Conservation (phyloP, 2,329 filamentous ascomycete genomes). For the Teratosphaeria destructans region DNA sequence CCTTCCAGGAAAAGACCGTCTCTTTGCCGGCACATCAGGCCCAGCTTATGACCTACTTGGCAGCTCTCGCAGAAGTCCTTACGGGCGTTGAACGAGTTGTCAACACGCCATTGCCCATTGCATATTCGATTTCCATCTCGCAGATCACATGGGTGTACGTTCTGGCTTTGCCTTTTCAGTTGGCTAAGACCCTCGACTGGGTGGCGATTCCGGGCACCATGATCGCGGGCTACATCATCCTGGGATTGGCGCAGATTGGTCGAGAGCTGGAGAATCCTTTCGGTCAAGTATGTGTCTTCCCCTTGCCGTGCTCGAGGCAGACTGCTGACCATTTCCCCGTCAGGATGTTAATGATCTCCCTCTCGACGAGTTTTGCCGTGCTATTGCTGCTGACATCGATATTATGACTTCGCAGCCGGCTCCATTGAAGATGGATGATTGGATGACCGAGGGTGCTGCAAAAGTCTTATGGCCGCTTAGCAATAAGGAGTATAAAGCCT, state of each 20-base stretch:
- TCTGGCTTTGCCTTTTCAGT: conserved; percentile 70
- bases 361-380: conserved; percentile 64
- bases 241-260: conserved; percentile 65
- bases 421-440: conserved; percentile 40
- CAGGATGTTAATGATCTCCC: conserved; percentile 70
- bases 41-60: conserved; percentile 46
- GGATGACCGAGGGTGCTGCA: conserved; percentile 40
- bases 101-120: conserved; percentile 70
- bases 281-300: conserved; percentile 38
- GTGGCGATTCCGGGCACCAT: conserved; percentile 69
- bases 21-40: conserved; percentile 50
- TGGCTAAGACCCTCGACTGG: conserved; percentile 54
- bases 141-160: conserved; percentile 85
- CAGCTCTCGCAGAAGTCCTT: conserved; percentile 60
- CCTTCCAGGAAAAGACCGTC: conserved; percentile 47
- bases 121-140: conserved; percentile 73
- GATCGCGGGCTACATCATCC: conserved; percentile 64
- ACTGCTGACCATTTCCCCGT: not conserved
- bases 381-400: conserved; percentile 64
- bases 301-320: not conserved
- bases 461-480: conserved; percentile 49
- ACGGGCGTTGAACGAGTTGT: conserved; percentile 67
- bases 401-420: conserved; percentile 53
- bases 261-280: conserved; percentile 80
- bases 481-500: conserved; percentile 29